A percentile compares a stretch with the other conserved stretches of the same genome.
Evolutionary conservation across 2,329 filamentous ascomycete species (phyloP).

Genomic region (Fusarium beomiforme): DNA sequence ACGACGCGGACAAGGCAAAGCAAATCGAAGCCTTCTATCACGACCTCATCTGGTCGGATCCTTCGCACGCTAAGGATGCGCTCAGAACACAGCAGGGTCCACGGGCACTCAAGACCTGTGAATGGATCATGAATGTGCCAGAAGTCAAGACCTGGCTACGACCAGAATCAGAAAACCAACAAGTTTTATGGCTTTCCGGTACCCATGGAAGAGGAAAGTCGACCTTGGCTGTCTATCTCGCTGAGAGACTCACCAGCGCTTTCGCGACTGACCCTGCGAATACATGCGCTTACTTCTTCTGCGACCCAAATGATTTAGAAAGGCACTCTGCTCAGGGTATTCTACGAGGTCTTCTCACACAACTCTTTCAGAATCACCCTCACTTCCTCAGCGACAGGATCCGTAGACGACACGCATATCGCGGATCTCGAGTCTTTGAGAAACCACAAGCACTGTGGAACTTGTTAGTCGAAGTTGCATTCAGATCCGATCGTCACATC

Average conservation of each 20-base stretch:
- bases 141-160: slow-evolving; percentile 13
- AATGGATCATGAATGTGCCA: slow-evolving; percentile 20
- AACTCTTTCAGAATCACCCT: slow-evolving; percentile 25
- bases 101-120: slow-evolving; percentile 13
- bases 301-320: slow-evolving; percentile 7
- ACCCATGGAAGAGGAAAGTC: slow-evolving; percentile 20
- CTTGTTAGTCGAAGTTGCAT: slow-evolving; percentile 21
- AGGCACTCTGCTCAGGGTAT: slow-evolving; percentile 24
- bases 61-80: slow-evolving; percentile 17
- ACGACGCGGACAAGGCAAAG: slow-evolving; percentile 10
- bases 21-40: slow-evolving; percentile 22
- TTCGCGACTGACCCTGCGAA: slow-evolving; percentile 14
- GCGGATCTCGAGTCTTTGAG: slow-evolving; percentile 18
- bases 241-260: slow-evolving; percentile 13
- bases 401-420: slow-evolving; percentile 17
- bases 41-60: slow-evolving; percentile 23
- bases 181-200: slow-evolving; percentile 17
- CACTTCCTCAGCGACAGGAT: slow-evolving; percentile 27
- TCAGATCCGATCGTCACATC: slow-evolving; percentile 19
- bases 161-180: slow-evolving; percentile 1
- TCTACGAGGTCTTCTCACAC: slow-evolving; percentile 18
- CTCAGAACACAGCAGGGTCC: slow-evolving; percentile 21
- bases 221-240: slow-evolving; percentile 16
- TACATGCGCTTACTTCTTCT: slow-evolving; percentile 25
- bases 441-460: slow-evolving; percentile 27